A percentile compares a stretch with the other conserved stretches of the same genome.
Evolutionary conservation across 2,329 filamentous ascomycete genomes (phyloP).

Genomic region (Aureobasidium namibiae): DNA sequence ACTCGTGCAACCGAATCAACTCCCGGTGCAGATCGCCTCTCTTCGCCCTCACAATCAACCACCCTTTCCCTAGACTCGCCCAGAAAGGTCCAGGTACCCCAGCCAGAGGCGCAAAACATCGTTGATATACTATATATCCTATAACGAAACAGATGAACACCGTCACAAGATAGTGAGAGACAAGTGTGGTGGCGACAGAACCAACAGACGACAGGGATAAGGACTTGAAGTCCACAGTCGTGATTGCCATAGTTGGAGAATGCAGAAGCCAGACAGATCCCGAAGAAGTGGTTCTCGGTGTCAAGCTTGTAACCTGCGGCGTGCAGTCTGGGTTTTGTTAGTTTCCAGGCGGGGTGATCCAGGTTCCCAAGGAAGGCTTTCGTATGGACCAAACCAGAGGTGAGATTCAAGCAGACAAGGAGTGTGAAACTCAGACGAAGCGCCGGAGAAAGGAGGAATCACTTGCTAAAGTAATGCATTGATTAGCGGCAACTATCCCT

Average conservation of each 20-base stretch:
- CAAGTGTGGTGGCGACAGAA: neutral
- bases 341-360: neutral
- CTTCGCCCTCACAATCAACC: constrained; percentile 25
- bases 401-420: neutral
- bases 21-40: constrained; percentile 23
- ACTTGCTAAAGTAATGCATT: constrained; percentile 3
- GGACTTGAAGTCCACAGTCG: neutral
- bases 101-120: constrained; percentile 19
- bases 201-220: neutral
- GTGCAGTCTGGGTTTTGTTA: neutral
- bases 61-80: constrained; percentile 20
- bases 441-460: neutral
- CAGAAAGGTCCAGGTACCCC: constrained; percentile 22
- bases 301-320: neutral
- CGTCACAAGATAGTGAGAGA: neutral
- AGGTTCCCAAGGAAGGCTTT: neutral
- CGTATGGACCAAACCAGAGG: neutral
- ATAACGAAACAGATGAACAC: neutral
- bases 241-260: neutral
- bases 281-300: neutral
- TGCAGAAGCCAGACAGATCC: constrained; percentile 3
- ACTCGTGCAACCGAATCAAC: constrained; percentile 24
- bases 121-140: constrained; percentile 21
- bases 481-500: neutral
- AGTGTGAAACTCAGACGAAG: neutral